Percentiles rank a stretch among this genome's conserved stretches.
phyloP scores from a whole-genome alignment of 1,284 basidiomycete genomes.

The Trametes polyzona region DNA sequence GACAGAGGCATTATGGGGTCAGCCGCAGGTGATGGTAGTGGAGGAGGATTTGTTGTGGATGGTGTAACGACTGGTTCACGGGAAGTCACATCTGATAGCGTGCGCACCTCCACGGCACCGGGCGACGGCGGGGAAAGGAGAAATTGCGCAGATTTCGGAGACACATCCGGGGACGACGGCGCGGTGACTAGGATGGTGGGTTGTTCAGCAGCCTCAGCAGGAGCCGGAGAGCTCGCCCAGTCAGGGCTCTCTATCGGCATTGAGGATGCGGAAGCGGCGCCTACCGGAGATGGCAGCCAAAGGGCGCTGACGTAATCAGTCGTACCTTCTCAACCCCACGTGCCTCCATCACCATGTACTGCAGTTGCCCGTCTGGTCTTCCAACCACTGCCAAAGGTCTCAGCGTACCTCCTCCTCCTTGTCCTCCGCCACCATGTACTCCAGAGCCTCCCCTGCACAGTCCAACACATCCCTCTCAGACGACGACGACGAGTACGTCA shows the following conservation, averaged over 20 bases:
- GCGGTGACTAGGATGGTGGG: slow-evolving; percentile 30
- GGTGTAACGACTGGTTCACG: slow-evolving; percentile 2
- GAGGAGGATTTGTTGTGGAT: slow-evolving; percentile 1
- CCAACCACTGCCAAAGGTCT: slow-evolving; percentile 7
- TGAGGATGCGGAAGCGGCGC: neutral
- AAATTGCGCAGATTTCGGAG: slow-evolving; percentile 6
- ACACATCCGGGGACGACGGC: slow-evolving; percentile 32
- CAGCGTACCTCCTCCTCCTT: slow-evolving; percentile 15
- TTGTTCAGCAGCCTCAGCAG: slow-evolving; percentile 2
- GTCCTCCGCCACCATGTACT: slow-evolving; percentile 45
- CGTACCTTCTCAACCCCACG: slow-evolving; percentile 18
- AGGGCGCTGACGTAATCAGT: slow-evolving; percentile 26
- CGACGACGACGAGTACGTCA: slow-evolving; percentile 61
- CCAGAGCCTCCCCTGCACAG: slow-evolving; percentile 58
- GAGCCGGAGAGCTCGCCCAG: slow-evolving; percentile 8
- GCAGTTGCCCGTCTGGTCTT: slow-evolving; percentile 1
- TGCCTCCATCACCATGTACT: slow-evolving; percentile 20
- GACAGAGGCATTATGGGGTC: slow-evolving; percentile 9
- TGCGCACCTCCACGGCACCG: slow-evolving; percentile 1
- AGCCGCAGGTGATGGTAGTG: slow-evolving; percentile 5
- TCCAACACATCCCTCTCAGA: slow-evolving; percentile 60
- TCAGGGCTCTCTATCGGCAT: slow-evolving; percentile 13
- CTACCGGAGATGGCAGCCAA: slow-evolving; percentile 10
- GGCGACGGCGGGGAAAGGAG: slow-evolving; percentile 5
- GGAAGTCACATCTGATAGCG: slow-evolving; percentile 20